These are phyloP conservation scores for Diospyros lotus DNA, from an alignment of 148 eudicot species.

Conservation along the genomic window DNA sequence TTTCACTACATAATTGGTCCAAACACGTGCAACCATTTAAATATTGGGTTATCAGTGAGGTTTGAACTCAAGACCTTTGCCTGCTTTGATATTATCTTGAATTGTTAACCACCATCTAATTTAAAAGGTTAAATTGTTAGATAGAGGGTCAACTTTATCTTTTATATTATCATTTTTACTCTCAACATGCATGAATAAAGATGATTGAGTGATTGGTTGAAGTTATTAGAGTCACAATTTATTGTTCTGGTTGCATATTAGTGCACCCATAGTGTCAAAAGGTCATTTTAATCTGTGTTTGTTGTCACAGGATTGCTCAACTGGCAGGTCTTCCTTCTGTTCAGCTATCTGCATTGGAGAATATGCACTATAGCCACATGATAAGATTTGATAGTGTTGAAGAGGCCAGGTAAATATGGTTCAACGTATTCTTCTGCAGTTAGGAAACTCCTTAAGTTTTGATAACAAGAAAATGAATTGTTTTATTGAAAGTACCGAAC, in stretches of 20 bases:
- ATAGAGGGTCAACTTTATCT: no score
- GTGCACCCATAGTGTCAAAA: neutral
- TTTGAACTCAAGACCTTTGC: no score
- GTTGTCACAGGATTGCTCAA: slow-evolving; percentile 65
- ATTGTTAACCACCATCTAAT: no score
- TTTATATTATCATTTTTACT: no score
- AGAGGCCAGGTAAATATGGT: slow-evolving; percentile 67
- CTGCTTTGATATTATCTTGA: no score
- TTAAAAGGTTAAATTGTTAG: no score
- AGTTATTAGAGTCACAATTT: neutral
- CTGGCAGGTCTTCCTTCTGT: slow-evolving; percentile 46
- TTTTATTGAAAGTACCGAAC: neutral
- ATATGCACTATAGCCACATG: slow-evolving; percentile 93
- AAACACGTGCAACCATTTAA: no score
- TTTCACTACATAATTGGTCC: no score
- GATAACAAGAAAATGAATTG: neutral
- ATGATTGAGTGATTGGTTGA: neutral
- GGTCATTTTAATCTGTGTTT: neutral
- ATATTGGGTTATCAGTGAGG: no score
- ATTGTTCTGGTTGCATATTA: neutral
- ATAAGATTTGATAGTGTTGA: slow-evolving; percentile 85
- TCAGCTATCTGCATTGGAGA: slow-evolving; percentile 81
- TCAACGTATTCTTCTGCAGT: neutral
- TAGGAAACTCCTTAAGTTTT: neutral
- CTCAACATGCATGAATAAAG: neutral